A percentile compares a stretch with the other conserved stretches of the same genome.
Evolutionary conservation across 148 eudicot genomes (phyloP).

Genomic region (Fallopia convolvulus): DNA sequence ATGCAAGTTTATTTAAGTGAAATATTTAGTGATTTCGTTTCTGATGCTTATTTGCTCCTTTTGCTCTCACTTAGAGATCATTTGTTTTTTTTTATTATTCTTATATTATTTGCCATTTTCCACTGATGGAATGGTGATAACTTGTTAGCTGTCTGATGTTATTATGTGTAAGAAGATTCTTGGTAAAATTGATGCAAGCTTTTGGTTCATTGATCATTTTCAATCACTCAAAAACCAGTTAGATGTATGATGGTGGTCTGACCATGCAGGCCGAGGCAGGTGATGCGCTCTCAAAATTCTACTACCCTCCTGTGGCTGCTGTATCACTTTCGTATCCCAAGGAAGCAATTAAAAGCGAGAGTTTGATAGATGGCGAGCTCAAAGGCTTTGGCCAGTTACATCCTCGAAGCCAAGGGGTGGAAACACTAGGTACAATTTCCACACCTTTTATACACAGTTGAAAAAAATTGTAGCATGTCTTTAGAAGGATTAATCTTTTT

Average conservation of each 20-base stretch:
- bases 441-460: neutral
- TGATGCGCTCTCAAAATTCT: constrained; percentile 62
- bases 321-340: constrained; percentile 80
- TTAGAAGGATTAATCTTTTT: neutral
- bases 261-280: constrained; percentile 52
- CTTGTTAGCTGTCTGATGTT: neutral
- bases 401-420: constrained; percentile 87
- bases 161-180: neutral
- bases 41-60: neutral
- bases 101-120: too few relatives aligned
- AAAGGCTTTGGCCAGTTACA: constrained; percentile 88
- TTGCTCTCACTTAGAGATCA: neutral
- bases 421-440: constrained; percentile 55
- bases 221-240: too few relatives aligned
- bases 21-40: neutral
- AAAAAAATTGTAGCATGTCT: neutral
- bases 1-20: neutral
- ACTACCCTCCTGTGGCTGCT: constrained; percentile 86
- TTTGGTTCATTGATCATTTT: neutral
- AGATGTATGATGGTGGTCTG: neutral
- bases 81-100: too few relatives aligned
- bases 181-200: neutral
- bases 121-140: too few relatives aligned
- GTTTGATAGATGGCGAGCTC: constrained; percentile 64
- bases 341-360: constrained; percentile 57